A percentile compares a stretch with the other conserved stretches of the same genome.
Conservation (phyloP, 768 basidiomycete genomes). For the Leccinum rimulosum region DNA sequence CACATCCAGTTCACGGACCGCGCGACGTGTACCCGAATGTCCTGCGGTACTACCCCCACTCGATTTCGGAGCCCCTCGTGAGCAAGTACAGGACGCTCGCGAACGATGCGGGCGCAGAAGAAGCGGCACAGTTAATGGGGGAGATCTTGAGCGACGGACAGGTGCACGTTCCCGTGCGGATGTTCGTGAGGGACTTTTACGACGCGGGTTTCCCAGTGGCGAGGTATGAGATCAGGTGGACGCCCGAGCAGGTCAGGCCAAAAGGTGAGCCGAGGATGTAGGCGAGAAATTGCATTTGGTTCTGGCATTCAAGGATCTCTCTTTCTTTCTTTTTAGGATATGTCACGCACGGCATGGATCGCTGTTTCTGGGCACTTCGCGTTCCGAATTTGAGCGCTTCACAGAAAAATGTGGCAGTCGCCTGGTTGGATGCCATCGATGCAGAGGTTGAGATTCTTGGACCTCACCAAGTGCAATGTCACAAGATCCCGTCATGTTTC, state of each 20-base stretch:
- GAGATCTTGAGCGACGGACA: slow-evolving; percentile 59
- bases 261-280: slow-evolving; percentile 38
- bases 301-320: background rate
- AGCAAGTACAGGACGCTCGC: slow-evolving; percentile 42
- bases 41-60: slow-evolving; percentile 55
- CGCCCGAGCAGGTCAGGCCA: slow-evolving; percentile 55
- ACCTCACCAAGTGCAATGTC: slow-evolving; percentile 30
- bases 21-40: slow-evolving; percentile 57
- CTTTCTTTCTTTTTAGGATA: slow-evolving; percentile 42
- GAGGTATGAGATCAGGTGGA: slow-evolving; percentile 70
- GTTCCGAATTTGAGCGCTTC: slow-evolving; percentile 43
- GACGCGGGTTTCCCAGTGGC: slow-evolving; percentile 58
- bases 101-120: slow-evolving; percentile 40
- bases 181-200: slow-evolving; percentile 60
- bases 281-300: background rate
- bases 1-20: slow-evolving; percentile 51
- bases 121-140: slow-evolving; percentile 49
- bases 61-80: slow-evolving; percentile 46
- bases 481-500: slow-evolving; percentile 37
- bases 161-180: slow-evolving; percentile 64
- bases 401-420: slow-evolving; percentile 48
- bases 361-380: slow-evolving; percentile 59
- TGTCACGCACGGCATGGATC: slow-evolving; percentile 70
- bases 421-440: slow-evolving; percentile 54
- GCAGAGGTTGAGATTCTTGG: slow-evolving; percentile 39